phyloP scores from a whole-genome alignment of 257 asterid species.

The Eucommia ulmoides region DNA sequence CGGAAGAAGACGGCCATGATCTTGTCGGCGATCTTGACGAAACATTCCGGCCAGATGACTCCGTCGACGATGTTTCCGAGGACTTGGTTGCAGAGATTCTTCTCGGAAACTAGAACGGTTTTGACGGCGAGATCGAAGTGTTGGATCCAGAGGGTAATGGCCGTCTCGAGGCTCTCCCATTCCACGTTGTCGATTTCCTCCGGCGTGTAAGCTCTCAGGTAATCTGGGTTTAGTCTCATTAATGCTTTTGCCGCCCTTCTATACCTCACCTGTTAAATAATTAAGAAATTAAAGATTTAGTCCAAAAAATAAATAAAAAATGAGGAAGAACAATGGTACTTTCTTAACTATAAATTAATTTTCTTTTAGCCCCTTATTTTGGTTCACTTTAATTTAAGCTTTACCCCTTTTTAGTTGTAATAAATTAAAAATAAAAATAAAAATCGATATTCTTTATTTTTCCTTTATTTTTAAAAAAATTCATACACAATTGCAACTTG shows the following conservation, averaged over 20 bases:
- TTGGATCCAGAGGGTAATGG: constrained; percentile 61
- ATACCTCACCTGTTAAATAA: constrained; percentile 48
- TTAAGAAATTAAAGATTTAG: too few relatives aligned
- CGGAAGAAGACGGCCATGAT: constrained; percentile 89
- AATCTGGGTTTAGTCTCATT: constrained; percentile 62
- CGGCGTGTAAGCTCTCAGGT: constrained; percentile 50
- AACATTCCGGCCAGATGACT: constrained; percentile 58
- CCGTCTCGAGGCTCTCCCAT: constrained; percentile 63
- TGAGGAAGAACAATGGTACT: too few relatives aligned
- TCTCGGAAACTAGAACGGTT: constrained; percentile 49
- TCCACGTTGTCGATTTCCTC: constrained; percentile 68
- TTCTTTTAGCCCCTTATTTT: too few relatives aligned
- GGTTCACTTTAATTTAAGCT: too few relatives aligned
- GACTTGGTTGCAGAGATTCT: constrained; percentile 38
- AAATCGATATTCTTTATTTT: too few relatives aligned
- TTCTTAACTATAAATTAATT: too few relatives aligned
- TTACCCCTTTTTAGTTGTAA: too few relatives aligned
- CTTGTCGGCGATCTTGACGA: constrained; percentile 66
- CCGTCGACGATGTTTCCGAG: constrained; percentile 43
- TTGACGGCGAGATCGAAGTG: constrained; percentile 54
- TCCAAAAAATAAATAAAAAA: too few relatives aligned
- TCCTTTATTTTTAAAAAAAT: too few relatives aligned
- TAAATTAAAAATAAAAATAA: too few relatives aligned
- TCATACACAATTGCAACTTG: too few relatives aligned
- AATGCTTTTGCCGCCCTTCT: constrained; percentile 80